phyloP scores from a whole-genome alignment of 108 stramenopile species.

The Pseudonitzschia multiseries region DNA sequence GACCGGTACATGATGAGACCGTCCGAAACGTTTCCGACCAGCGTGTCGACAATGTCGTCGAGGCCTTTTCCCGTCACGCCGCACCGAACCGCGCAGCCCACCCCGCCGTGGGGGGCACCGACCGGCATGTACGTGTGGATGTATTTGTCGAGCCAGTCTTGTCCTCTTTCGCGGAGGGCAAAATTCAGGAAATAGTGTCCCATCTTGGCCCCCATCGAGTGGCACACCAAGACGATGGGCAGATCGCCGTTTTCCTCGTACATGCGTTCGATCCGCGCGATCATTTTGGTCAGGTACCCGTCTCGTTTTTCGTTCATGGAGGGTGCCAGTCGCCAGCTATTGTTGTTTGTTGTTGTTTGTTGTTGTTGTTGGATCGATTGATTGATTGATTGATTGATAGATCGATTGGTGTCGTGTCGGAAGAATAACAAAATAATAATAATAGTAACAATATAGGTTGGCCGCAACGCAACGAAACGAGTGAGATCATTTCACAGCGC shows the following conservation, averaged over 20 bases:
- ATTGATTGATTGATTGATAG: no score
- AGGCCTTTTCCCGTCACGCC: constrained; percentile 39
- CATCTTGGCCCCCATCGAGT: constrained; percentile 39
- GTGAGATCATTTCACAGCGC: no score
- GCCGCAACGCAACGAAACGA: no score
- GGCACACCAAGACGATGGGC: constrained; percentile 39
- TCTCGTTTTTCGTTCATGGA: constrained; percentile 35
- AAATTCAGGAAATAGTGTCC: constrained; percentile 47
- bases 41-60: constrained; percentile 35
- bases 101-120: constrained; percentile 65
- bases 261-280: constrained; percentile 37
- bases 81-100: constrained; percentile 46
- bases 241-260: constrained; percentile 20
- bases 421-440: no score
- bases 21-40: constrained; percentile 48
- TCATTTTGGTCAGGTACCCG: constrained; percentile 40
- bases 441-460: background rate
- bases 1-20: constrained; percentile 48
- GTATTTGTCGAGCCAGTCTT: constrained; percentile 52
- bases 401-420: no score
- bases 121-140: constrained; percentile 62
- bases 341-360: no score
- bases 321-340: constrained; percentile 43
- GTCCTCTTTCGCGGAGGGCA: constrained; percentile 26
- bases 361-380: no score